A percentile compares a stretch with the other conserved stretches of the same genome.
These are phyloP conservation scores for Oryza punctata DNA, from an alignment of 176 grass and related monocot genomes.

Conservation along the genomic window DNA sequence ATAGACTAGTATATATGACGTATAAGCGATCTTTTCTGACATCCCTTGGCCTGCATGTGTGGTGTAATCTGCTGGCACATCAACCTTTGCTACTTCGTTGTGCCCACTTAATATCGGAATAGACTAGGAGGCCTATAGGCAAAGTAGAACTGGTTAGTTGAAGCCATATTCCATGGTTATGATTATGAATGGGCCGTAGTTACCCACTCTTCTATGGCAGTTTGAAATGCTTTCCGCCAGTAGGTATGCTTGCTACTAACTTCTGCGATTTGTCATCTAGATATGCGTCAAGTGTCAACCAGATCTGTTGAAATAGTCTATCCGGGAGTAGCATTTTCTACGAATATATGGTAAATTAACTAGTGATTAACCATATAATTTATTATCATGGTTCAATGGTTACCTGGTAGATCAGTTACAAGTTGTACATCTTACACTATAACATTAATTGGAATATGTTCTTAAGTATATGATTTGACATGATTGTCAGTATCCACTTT, in stretches of 20 bases:
- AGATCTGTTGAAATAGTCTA: not conserved
- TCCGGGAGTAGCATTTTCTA: not conserved
- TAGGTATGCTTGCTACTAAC: not conserved
- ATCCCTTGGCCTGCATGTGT: not conserved
- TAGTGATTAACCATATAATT: not conserved
- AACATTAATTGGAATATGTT: not conserved
- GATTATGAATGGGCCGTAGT: not conserved
- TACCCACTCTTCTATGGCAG: not conserved
- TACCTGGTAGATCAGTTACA: not conserved
- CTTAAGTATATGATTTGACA: not conserved
- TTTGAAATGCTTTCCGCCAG: not conserved
- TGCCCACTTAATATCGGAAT: conserved; percentile 7
- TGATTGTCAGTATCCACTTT: not conserved
- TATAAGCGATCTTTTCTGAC: conserved; percentile 22
- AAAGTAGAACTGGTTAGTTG: not conserved
- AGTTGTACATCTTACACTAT: not conserved
- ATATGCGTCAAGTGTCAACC: not conserved
- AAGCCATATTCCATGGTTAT: not conserved
- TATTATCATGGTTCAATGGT: not conserved
- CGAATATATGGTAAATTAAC: not conserved
- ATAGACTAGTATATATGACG: conserved; percentile 14
- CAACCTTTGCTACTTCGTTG: conserved; percentile 13
- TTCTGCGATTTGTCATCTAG: not conserved
- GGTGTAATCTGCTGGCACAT: conserved; percentile 16
- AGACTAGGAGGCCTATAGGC: not conserved